Base-by-base conservation (phyloP, 23 red algal species). In the Gracilaria domingensis region DNA sequence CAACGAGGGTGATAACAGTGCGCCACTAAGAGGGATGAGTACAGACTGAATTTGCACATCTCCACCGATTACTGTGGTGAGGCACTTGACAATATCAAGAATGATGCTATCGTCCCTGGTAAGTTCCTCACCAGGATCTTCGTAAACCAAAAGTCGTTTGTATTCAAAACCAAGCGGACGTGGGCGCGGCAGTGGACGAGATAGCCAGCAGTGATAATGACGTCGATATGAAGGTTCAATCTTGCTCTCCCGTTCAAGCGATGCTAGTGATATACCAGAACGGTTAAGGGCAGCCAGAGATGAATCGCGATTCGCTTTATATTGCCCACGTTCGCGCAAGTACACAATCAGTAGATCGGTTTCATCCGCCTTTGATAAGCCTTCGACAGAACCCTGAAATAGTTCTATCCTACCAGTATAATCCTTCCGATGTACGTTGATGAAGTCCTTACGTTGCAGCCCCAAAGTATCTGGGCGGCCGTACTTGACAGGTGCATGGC, bases 151-250 rank as follows among this genome's bases (percentile, higher is more conserved):
- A 26, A 98, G 82, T 38, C 96, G 64, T 78, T 94, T 94, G 92
- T 92, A 98, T 58, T 98, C 96, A 75, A 98, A 92, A 48, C 96
- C 96, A 23, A 80, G 40, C 47, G 96, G 96, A 13, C 96, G 91
- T 4, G 96, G 92, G 79, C 80, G 37, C n/a, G 72, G 88, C 16
- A 98, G 50, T 61, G 66, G 48, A 35, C 87, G 77, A 48, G 81
- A 93, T 37, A 98, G 42, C 96, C 96, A 98, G 48, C 91, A 94
- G 48, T 94, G 86, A 48, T 98, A 98, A 64, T 98, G 96, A 44
- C 93, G 48, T 23, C 96, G 80, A 67, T 98, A 98, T 16, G 67
- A 78, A 12, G 91, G 87, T 73, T 98, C 84, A 34, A 92, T 92
- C 75, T 95, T 94, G 34, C 86, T 71, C 59, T 98, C 96, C 21